These are phyloP conservation scores for Rhizopogon salebrosus DNA, from an alignment of 768 basidiomycete species.

Conservation along the genomic window DNA sequence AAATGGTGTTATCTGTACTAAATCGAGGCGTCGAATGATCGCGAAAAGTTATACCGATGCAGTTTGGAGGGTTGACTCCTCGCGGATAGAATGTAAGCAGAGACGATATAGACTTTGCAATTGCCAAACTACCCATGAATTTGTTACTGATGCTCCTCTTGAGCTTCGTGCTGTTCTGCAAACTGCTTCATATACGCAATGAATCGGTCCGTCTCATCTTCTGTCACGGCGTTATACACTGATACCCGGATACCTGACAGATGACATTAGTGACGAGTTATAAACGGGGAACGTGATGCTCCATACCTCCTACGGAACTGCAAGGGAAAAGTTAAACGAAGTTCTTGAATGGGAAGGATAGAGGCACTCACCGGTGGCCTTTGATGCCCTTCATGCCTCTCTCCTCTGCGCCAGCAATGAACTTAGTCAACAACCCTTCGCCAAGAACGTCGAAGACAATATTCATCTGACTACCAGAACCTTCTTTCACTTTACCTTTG, in stretches of 20 bases:
- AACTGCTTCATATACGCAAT: slow-evolving; percentile 60
- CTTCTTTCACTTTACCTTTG: slow-evolving; percentile 63
- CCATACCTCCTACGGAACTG: slow-evolving; percentile 52
- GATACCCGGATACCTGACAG: slow-evolving; percentile 70
- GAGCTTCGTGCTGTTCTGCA: slow-evolving; percentile 15
- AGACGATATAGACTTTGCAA: too few relatives aligned
- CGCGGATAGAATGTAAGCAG: too few relatives aligned
- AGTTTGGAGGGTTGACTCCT: too few relatives aligned
- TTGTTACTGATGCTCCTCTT: neutral
- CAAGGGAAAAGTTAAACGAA: neutral
- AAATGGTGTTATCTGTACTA: neutral
- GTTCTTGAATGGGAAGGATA: neutral
- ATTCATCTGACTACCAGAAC: slow-evolving; percentile 93
- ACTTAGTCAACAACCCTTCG: slow-evolving; percentile 67
- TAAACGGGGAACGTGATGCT: neutral
- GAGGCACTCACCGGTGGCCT: slow-evolving; percentile 76
- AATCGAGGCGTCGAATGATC: neutral
- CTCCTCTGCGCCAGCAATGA: slow-evolving; percentile 76
- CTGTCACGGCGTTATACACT: slow-evolving; percentile 84
- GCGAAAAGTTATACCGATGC: neutral
- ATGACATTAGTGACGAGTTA: neutral
- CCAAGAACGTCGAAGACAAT: slow-evolving; percentile 77
- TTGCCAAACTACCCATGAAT: neutral
- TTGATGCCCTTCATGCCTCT: slow-evolving; percentile 81
- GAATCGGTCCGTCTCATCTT: slow-evolving; percentile 61